Evolutionary conservation across 2,329 filamentous ascomycete genomes (phyloP), one percentile per base, ranked within the genome.

Genomic region (Alternaria alternata): DNA sequence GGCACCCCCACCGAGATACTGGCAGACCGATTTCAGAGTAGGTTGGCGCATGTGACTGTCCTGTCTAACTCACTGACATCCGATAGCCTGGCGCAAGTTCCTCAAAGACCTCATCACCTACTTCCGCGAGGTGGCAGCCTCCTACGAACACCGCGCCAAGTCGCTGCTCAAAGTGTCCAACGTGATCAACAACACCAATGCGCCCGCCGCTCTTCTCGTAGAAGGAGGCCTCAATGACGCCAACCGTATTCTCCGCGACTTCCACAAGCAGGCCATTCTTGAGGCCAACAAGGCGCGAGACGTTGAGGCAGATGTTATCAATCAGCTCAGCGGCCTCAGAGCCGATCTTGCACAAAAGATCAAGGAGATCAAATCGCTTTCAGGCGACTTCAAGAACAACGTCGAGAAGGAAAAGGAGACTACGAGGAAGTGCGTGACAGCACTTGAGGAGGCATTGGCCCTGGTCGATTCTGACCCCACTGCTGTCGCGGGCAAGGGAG

Each of bases 361-460:
- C 79, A 99, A 98, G 80, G 95, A 99, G 80, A 99, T 99, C 82
- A 97, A 96, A 81, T 90, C 89, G 67, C 83, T 99, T 16, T 91
- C 93, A 6, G 91, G 93, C 16, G 95, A 99, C 78, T 99, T 99
- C 81, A 97, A 97, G 81, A 99, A 97, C 76, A 91, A 90, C 0
- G 93, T 99, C 9, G 93, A 97, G 26, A 97, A 94, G 81, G 95
- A 98, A 79, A 94, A 96, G 83, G 94, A 97, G 20, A 83, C 79
- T 18, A 97, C 95, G 0, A 86, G 89, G 62, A 92, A 88, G 75
- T 90, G 90, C 16, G 92, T 98, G 26, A 89, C 89, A 54, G 85
- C 88, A 32, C 83, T 97, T n/a, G 90, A 95, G 65, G 94, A 97
- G 61, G 87, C 90, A 1, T 81, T 99, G 32, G 90, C 91, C 16